Conservation (phyloP, 2,329 filamentous ascomycete species). For the Epichloe amarillans region DNA sequence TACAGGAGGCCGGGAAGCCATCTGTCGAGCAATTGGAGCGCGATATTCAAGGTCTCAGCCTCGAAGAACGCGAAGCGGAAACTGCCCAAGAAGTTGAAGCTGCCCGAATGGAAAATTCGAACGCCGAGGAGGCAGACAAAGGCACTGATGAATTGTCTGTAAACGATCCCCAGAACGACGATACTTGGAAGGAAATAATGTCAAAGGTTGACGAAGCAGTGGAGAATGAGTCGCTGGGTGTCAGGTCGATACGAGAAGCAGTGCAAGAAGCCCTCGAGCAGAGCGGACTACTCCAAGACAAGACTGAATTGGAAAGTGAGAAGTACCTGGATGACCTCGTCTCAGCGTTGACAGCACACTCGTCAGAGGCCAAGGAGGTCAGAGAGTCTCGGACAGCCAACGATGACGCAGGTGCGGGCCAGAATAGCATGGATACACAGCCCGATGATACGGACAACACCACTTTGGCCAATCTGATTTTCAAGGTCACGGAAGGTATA, state of each 20-base stretch:
- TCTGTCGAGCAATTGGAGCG: slow-evolving; percentile 58
- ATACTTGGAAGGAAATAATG: slow-evolving; percentile 41
- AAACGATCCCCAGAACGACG: slow-evolving; percentile 18
- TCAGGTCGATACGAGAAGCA: slow-evolving; percentile 37
- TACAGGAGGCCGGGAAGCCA: slow-evolving; percentile 56
- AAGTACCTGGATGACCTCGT: slow-evolving; percentile 38
- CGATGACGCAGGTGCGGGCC: slow-evolving; percentile 6
- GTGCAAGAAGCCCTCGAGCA: slow-evolving; percentile 42
- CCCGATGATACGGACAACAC: slow-evolving; percentile 7
- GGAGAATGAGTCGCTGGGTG: slow-evolving; percentile 41
- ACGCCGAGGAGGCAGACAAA: slow-evolving; percentile 12
- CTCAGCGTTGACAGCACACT: slow-evolving; percentile 28
- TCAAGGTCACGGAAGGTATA: slow-evolving; percentile 34
- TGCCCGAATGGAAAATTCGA: slow-evolving; percentile 9
- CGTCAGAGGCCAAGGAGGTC: slow-evolving; percentile 14
- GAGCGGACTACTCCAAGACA: slow-evolving; percentile 35
- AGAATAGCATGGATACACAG: background rate
- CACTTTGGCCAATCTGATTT: slow-evolving; percentile 35
- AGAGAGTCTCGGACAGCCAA: slow-evolving; percentile 6
- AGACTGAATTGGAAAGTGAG: slow-evolving; percentile 31
- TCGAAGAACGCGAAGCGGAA: slow-evolving; percentile 17
- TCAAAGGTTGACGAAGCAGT: slow-evolving; percentile 42
- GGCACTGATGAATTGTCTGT: slow-evolving; percentile 8
- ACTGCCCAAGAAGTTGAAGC: slow-evolving; percentile 7
- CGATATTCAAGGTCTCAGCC: slow-evolving; percentile 39